Evolutionary conservation across 192 early-diverging fungal genomes (phyloP), one percentile per base, ranked within the genome.

Genomic region (Coemansia sp.): DNA sequence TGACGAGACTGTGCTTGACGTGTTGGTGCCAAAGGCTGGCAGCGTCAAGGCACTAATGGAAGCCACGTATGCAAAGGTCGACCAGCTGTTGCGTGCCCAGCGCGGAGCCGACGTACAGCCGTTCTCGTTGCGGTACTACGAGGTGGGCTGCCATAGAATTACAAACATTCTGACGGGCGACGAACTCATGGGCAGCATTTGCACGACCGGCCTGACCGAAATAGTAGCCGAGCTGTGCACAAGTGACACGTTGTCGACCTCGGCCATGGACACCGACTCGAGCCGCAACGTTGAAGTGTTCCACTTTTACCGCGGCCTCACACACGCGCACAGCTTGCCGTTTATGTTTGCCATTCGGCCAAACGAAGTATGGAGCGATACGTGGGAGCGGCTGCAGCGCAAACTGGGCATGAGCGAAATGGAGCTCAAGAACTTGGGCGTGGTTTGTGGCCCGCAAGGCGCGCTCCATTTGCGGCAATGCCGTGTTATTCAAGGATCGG

Each of bases 341-440:
- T 96, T 98, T 79, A 76, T 76, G 58, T 89, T 97, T 59, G 64
- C 86, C 34, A 65, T 92, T 31, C 83, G 75, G 25, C 65, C 79
- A 8, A 89, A 83, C 48, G 93, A 95, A 64, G 18, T 70, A 17
- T 85, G 91, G 63, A 40, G 80, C 12, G 86, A 86, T 1, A 92
- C 91, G 18, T 92, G 89, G 84, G 60, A 67, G 56, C 84, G 95
- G 6, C 79, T 97, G 58, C 86, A 85, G 57, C 70, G 51, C 56
- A 74, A 86, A 34, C 80, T 90, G 20, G 92, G 91, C 11, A 83
- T 92, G 85, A 83, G 82, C 65, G 90, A 94, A 42, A 93, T 91
- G 80, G 95, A 97, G 37, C 90, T 90, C 59, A 81, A 63, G 63
- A 70, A 61, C 61, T 21, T 76, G 23, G 73, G 73, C 28, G 67